Conservation (phyloP, 306 rosid genomes). For the Pterocarpus santalinus region DNA sequence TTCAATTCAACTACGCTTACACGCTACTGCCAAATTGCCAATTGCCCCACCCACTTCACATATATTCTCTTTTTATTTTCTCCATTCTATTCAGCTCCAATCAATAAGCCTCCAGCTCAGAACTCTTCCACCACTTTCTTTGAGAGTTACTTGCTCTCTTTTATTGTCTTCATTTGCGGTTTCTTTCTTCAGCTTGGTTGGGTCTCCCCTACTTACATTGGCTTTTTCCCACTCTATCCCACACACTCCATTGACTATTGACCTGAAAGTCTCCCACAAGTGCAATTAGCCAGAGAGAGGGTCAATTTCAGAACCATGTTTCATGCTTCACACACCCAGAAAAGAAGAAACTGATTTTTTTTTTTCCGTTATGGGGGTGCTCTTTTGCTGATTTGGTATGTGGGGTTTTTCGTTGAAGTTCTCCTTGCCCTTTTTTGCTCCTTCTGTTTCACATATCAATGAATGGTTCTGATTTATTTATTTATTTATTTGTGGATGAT, state of each 20-base stretch:
- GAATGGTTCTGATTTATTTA: neutral
- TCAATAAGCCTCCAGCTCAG: conserved; percentile 45
- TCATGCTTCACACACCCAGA: neutral
- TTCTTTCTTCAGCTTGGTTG: conserved; percentile 36
- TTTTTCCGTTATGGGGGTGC: neutral
- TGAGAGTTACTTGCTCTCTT: neutral
- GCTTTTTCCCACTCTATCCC: neutral
- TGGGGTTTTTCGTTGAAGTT: conserved; percentile 20
- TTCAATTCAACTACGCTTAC: conserved; percentile 39
- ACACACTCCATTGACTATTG: conserved; percentile 28
- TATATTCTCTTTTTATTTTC: conserved; percentile 11
- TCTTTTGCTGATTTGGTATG: conserved; percentile 58
- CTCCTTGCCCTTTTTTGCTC: neutral
- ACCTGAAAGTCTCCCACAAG: neutral
- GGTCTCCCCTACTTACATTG: neutral
- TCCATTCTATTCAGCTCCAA: neutral
- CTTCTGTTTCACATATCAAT: neutral
- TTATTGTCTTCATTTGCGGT: neutral
- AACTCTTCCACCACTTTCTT: neutral
- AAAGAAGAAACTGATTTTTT: neutral
- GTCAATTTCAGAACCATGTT: conserved; percentile 16
- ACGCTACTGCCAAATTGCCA: neutral
- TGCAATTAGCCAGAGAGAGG: neutral
- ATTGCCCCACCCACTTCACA: conserved; percentile 38
- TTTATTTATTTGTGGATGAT: neutral